Evolutionary conservation across 176 grass and related monocot species (phyloP).

Genomic region (bread wheat (Triticum aestivum)): IWGSC_CS_RefSeq_v2.1 NC_057799.1:66528192-66528691

Average conservation of each 20-base stretch:
- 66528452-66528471: neutral
- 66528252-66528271: too few relatives aligned
- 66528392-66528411: neutral
- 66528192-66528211: neutral
- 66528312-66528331: neutral
- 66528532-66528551: neutral
- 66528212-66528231: neutral
- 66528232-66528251: neutral
- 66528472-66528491: neutral
- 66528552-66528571: constrained; percentile 7
- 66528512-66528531: neutral
- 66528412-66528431: neutral
- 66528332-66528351: neutral
- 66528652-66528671: neutral
- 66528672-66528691: neutral
- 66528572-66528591: constrained; percentile 9
- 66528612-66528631: neutral
- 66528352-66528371: neutral
- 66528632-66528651: neutral
- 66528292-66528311: neutral
- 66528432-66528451: neutral
- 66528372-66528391: neutral
- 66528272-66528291: too few relatives aligned
- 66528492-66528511: neutral
- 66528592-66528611: neutral